Base-by-base conservation (phyloP, 441 rosid genomes). In the Theobroma grandiflorum region DNA sequence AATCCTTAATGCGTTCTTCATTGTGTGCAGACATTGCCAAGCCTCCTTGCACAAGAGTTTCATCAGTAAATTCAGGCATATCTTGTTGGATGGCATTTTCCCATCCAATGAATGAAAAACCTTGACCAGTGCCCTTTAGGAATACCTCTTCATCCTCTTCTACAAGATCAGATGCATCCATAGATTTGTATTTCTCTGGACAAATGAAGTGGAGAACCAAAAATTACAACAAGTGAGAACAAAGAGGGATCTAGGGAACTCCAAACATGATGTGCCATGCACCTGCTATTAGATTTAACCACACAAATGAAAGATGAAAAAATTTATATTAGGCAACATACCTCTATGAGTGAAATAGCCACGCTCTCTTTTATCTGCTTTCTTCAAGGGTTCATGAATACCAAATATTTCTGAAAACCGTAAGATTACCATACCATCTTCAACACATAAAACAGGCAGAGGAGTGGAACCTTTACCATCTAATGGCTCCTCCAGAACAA, bases 351-450 rank as follows among this genome's bases (percentile, higher is more conserved):
- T 79, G 67, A 83, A 76, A 82, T 90, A 86, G 84, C 89, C 87
- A 66, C 78, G 89, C 22, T 91, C 99, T 86, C 93, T 90, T 87
- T 88, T 95, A 66, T 84, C 88, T 43, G 80, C 84, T 85, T 84
- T 94, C 92, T 88, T 91, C 83, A 90, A 84, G 79, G 95, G 91
- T 82, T 94, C 93, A 77, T 91, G 95, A 77, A 93, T 89, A 78
- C 96, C 98, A 90, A 97, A 97, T 79, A 97, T 97, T 90, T 97
- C 94, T 18, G 99, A 97, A 88, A 97, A 95, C 66, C 91, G 90
- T 84, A 95, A 87, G 78, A 95, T 94, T 75, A 91, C 98, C 85
- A 83, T 81, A 43, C 96, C 98, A 90, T 92, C 95, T 88, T 97
- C 98, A 79, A 91, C 81, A 83, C 93, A 97, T 83, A 95, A 84